Evolutionary conservation across 169 alveolate genomes (phyloP).

Genomic region (Theileria orientalis): DNA sequence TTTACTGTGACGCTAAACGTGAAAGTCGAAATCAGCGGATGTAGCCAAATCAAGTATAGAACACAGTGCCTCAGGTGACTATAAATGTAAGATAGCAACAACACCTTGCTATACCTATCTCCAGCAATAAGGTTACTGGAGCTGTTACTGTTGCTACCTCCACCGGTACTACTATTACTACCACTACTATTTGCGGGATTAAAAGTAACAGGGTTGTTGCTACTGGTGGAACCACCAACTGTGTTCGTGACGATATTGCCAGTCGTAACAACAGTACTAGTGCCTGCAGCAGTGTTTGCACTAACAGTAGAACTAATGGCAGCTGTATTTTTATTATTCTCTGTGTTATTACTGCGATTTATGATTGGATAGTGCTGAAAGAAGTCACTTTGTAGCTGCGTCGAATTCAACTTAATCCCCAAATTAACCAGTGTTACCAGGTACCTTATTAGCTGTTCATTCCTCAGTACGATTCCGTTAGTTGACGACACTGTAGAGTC

Average conservation of each 20-base stretch:
- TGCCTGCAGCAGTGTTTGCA: no score
- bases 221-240: neutral
- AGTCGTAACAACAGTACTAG: no score
- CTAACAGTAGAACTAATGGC: no score
- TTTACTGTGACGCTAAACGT: constrained; percentile 29
- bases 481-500: neutral
- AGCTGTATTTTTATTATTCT: no score
- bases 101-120: neutral
- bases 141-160: no score
- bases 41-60: constrained; percentile 50
- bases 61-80: constrained; percentile 50
- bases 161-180: no score
- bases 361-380: no score
- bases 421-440: neutral
- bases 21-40: constrained; percentile 51
- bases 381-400: neutral
- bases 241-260: no score
- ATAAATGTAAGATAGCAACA: constrained; percentile 25
- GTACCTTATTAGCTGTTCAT: constrained; percentile 33
- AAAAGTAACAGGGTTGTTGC: neutral
- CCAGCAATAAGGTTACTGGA: no score
- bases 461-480: constrained; percentile 13
- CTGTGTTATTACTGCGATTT: neutral
- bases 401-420: constrained; percentile 15
- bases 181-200: no score